phyloP scores from a whole-genome alignment of 2,329 filamentous ascomycete genomes.

The Alternaria triticimaculans region DNA sequence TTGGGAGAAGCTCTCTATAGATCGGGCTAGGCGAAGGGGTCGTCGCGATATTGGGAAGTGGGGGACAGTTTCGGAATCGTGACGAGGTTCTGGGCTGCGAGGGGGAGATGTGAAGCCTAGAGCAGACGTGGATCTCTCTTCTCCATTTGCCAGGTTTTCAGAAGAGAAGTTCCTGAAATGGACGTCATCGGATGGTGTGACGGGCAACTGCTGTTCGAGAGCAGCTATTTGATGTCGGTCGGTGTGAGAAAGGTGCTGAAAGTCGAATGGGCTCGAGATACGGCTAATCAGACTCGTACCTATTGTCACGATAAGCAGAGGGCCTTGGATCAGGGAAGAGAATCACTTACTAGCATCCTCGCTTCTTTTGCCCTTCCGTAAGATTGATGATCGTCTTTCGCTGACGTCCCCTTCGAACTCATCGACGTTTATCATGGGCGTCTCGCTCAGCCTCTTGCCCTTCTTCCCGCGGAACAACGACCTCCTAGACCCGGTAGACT shows the following conservation, averaged over 20 bases:
- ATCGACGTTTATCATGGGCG: constrained; percentile 23
- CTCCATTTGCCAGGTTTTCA: constrained; percentile 26
- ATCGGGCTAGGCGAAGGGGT: constrained; percentile 39
- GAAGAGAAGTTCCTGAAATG: constrained; percentile 38
- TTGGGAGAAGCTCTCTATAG: constrained; percentile 63
- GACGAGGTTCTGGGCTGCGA: constrained; percentile 26
- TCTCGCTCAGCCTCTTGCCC: constrained; percentile 44
- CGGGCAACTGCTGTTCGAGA: constrained; percentile 58
- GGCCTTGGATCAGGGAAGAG: background rate
- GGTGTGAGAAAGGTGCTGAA: constrained; percentile 69
- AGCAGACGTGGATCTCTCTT: constrained; percentile 24
- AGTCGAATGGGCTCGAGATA: constrained; percentile 69
- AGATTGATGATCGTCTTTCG: constrained; percentile 40
- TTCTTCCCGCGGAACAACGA: constrained; percentile 47
- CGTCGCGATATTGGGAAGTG: constrained; percentile 19
- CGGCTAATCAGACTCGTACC: constrained; percentile 37
- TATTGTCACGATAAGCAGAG: constrained; percentile 20
- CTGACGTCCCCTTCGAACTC: constrained; percentile 35
- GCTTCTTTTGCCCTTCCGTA: constrained; percentile 40
- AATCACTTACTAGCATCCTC: constrained; percentile 35
- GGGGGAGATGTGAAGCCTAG: constrained; percentile 29
- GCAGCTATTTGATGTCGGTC: constrained; percentile 61
- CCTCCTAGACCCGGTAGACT: constrained; percentile 30
- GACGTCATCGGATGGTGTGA: constrained; percentile 52
- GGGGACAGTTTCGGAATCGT: constrained; percentile 15